Conservation (phyloP, 2,329 filamentous ascomycete species). For the Purpureocillium takamizusanense region DNA sequence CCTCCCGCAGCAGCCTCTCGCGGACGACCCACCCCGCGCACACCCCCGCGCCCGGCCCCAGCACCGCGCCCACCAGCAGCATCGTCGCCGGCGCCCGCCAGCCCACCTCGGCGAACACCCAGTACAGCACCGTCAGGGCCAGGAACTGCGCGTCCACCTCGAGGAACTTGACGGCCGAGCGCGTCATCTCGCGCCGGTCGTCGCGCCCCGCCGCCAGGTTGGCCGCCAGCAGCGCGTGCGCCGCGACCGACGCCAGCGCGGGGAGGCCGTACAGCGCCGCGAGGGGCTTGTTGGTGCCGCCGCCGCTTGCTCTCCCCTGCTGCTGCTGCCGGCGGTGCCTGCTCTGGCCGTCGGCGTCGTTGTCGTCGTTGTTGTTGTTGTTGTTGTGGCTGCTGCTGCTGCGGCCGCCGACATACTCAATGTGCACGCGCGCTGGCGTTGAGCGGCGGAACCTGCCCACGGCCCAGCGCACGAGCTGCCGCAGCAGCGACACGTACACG, state of each 20-base stretch:
- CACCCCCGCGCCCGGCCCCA: slow-evolving; percentile 29
- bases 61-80: slow-evolving; percentile 16
- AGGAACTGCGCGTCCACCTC: slow-evolving; percentile 37
- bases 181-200: slow-evolving; percentile 41
- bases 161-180: slow-evolving; percentile 33
- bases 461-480: slow-evolving; percentile 22
- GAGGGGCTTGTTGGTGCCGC: no score
- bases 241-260: slow-evolving; percentile 29
- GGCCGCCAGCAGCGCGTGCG: slow-evolving; percentile 34
- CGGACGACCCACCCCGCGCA: slow-evolving; percentile 30
- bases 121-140: slow-evolving; percentile 39
- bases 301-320: no score
- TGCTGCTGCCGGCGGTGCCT: no score
- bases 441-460: slow-evolving; percentile 15
- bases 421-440: slow-evolving; percentile 25
- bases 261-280: slow-evolving; percentile 36
- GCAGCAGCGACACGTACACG: slow-evolving; percentile 35
- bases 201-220: slow-evolving; percentile 25
- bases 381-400: no score
- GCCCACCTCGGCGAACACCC: slow-evolving; percentile 42
- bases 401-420: slow-evolving; percentile 25
- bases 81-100: slow-evolving; percentile 27
- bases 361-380: no score
- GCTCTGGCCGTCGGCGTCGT: no score
- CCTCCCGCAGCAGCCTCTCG: slow-evolving; percentile 22